A percentile compares a stretch with the other conserved stretches of the same genome.
These are phyloP conservation scores for Chrysophaeum taylorii DNA, from an alignment of 352 stramenopile species.

Conservation along the genomic window DNA sequence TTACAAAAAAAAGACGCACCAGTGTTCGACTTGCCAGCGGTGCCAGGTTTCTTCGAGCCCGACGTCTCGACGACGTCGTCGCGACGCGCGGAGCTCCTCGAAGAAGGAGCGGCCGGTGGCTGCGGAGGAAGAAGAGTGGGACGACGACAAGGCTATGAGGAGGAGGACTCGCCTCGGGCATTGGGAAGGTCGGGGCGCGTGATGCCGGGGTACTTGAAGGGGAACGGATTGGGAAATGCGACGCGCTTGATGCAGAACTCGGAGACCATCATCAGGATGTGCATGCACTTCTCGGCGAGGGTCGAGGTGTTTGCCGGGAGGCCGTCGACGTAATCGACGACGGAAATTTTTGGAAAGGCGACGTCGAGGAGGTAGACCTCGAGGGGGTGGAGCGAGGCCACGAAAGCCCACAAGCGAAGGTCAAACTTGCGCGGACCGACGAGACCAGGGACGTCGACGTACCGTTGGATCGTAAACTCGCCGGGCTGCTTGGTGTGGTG, in stretches of 20 bases:
- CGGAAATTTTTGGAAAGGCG: conserved; percentile 7
- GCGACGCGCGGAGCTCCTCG: neutral
- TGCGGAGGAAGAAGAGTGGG: no score
- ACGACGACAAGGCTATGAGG: neutral
- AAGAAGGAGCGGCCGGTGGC: neutral
- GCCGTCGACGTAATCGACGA: conserved; percentile 2
- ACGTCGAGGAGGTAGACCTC: conserved; percentile 7
- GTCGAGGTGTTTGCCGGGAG: neutral
- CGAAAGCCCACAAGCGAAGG: neutral
- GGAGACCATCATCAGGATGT: conserved; percentile 5
- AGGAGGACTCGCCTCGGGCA: neutral
- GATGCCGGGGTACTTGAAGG: conserved; percentile 7
- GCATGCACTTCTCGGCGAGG: conserved; percentile 2
- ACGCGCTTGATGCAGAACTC: conserved; percentile 6
- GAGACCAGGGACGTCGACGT: neutral
- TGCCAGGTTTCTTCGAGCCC: neutral
- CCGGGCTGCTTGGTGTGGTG: conserved; percentile 11
- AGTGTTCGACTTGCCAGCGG: neutral
- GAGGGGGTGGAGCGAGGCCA: neutral
- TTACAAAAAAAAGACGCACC: no score
- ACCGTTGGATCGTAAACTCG: conserved; percentile 11
- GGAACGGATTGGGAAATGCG: neutral
- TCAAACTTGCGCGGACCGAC: conserved; percentile 9
- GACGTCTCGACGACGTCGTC: neutral
- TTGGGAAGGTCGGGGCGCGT: neutral